A percentile compares a stretch with the other conserved stretches of the same genome.
These are phyloP conservation scores for Geosmithia putterillii DNA, from an alignment of 2,329 filamentous ascomycete species.

Conservation along the genomic window DNA sequence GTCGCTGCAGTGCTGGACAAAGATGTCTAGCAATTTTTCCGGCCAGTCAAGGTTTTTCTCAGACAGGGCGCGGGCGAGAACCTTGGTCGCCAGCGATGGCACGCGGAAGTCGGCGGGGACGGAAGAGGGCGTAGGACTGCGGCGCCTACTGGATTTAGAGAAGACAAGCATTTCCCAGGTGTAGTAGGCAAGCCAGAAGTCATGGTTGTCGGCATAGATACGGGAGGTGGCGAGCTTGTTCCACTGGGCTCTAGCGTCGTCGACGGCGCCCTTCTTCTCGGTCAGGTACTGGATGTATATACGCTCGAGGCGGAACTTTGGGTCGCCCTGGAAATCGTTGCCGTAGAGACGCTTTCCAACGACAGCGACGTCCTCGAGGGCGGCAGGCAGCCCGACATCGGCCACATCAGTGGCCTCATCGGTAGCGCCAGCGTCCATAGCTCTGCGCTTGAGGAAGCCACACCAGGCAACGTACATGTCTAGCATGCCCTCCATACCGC, in stretches of 20 bases:
- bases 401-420: constrained; percentile 83
- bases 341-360: constrained; percentile 68
- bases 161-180: constrained; percentile 74
- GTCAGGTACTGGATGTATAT: constrained; percentile 88
- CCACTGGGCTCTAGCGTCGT: constrained; percentile 69
- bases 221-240: constrained; percentile 52
- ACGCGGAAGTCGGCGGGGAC: constrained; percentile 38
- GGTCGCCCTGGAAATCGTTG: constrained; percentile 68
- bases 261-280: constrained; percentile 66
- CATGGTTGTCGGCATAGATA: constrained; percentile 63
- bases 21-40: constrained; percentile 63
- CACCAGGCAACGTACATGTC: constrained; percentile 94
- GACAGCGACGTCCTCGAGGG: constrained; percentile 73
- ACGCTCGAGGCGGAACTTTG: constrained; percentile 75
- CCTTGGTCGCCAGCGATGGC: constrained; percentile 63
- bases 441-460: constrained; percentile 77
- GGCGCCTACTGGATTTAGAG: constrained; percentile 28
- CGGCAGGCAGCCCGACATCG: constrained; percentile 76
- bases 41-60: constrained; percentile 60
- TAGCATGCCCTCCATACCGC: constrained; percentile 77
- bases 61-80: constrained; percentile 59
- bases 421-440: constrained; percentile 59
- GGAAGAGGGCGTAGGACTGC: constrained; percentile 38
- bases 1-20: constrained; percentile 73
- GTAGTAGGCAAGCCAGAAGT: constrained; percentile 92